Evolutionary conservation across 352 stramenopile genomes (phyloP), one percentile per base, ranked within the genome.

Genomic region (Globisporangium perplexum): DNA sequence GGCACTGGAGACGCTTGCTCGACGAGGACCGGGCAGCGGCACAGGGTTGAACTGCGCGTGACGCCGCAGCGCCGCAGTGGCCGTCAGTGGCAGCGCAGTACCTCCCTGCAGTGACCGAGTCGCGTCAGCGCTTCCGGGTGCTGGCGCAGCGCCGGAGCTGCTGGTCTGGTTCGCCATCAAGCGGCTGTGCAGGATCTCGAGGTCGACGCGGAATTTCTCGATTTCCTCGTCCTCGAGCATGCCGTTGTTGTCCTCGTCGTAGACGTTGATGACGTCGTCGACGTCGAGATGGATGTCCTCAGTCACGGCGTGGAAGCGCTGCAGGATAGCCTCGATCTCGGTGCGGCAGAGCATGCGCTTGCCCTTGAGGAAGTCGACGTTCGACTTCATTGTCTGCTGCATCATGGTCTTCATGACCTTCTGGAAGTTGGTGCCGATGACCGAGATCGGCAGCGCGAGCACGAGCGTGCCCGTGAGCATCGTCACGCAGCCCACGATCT

Each of bases 401-500:
- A 87, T 74, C 33, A 88, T 67, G 3, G 68, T 77, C 60, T 91
- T 91, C 81, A 91, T 88, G 41, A 89, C 77, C 52, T 91, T 88
- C 56, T 91, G 81, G 55, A 91, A 91, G 44, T 91, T 91, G 15
- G 76, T 87, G 23, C 86, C 88, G 46, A 96, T 92, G n/a, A 96
- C 86, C 3, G 84, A 91, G 62, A 96, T 93, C 0, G 88, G 88
- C 46, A 96, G 50, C n/a, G 88, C 87, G 2, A 96, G 65, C 43
- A 94, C 79, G 14, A 96, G 68, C 69, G 96, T 90, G 17, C 88
- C 88, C 11, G 71, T 89, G 38, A 96, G 66, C 28, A 94, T 77
- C 8, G 71, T 84, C 30, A 71, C 64, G 22, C 74, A 76, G 42
- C 84, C 86, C 7, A 96, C 63, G 17, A 95, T 52, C 46, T 90